Evolutionary conservation across 164 flowering plant genomes (phyloP).

Genomic region (Aristolochia contorta): DNA sequence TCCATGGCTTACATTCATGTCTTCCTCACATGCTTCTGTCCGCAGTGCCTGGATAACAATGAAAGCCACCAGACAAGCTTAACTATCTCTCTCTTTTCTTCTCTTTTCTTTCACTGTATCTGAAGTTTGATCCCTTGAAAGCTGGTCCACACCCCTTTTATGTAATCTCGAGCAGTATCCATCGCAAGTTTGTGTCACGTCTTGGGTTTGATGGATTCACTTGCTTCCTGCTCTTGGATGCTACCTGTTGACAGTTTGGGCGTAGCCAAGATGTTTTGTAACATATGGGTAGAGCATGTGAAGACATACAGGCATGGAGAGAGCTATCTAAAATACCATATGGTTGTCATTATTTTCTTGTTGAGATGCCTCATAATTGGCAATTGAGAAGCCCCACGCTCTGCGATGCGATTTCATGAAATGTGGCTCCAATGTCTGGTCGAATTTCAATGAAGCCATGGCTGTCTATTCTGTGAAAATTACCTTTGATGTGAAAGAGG

Average conservation of each 20-base stretch:
- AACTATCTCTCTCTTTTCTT: too few relatives aligned
- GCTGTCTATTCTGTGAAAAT: neutral
- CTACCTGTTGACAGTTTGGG: conserved; percentile 1
- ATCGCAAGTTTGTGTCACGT: too few relatives aligned
- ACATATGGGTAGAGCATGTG: conserved; percentile 6
- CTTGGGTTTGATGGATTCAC: neutral
- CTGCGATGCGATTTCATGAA: too few relatives aligned
- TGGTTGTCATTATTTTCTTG: conserved; percentile 5
- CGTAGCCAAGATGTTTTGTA: conserved; percentile 6
- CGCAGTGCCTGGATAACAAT: neutral
- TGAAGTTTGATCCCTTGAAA: too few relatives aligned
- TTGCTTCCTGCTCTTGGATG: neutral
- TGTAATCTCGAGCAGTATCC: too few relatives aligned
- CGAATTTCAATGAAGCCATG: too few relatives aligned
- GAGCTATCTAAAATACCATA: neutral
- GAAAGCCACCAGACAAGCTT: too few relatives aligned
- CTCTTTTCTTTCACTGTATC: too few relatives aligned
- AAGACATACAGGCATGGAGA: neutral
- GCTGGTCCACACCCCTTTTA: too few relatives aligned
- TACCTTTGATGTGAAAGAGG: conserved; percentile 1
- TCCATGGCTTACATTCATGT: conserved; percentile 1
- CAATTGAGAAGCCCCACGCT: too few relatives aligned
- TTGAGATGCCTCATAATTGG: too few relatives aligned
- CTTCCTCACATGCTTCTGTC: conserved; percentile 3
- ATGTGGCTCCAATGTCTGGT: too few relatives aligned